phyloP scores from a whole-genome alignment of 2,329 filamentous ascomycete genomes.

The Pseudogymnoascus sp. region DNA sequence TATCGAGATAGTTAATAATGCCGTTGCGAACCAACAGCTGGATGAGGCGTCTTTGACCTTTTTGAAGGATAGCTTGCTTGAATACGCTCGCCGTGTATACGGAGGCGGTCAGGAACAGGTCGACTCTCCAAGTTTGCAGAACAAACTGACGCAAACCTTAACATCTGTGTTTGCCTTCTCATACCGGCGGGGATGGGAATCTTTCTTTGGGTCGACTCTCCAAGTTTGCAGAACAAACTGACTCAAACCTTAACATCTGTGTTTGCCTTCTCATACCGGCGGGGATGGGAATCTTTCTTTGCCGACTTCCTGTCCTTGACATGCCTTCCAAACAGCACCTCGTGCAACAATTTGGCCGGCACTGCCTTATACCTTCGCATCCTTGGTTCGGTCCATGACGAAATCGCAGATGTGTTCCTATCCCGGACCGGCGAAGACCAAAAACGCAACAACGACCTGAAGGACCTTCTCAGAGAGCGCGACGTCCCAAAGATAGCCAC shows the following conservation, averaged over 20 bases:
- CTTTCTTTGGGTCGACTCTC: conserved; percentile 63
- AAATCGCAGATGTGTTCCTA: conserved; percentile 89
- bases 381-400: conserved; percentile 84
- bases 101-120: conserved; percentile 45
- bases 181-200: conserved; percentile 80
- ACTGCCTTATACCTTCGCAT: conserved; percentile 84
- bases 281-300: conserved; percentile 82
- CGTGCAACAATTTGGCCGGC: conserved; percentile 62
- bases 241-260: conserved; percentile 92
- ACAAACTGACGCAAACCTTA: conserved; percentile 92
- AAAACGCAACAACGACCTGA: conserved; percentile 80
- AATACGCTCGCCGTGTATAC: conserved; percentile 73
- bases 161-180: conserved; percentile 87
- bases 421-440: conserved; percentile 69
- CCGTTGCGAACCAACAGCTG: conserved; percentile 70
- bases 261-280: conserved; percentile 78
- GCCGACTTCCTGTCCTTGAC: conserved; percentile 81
- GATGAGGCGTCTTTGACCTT: conserved; percentile 63
- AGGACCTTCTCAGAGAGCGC: conserved; percentile 77
- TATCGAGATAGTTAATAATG: conserved; percentile 88
- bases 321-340: conserved; percentile 48
- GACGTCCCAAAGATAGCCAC: conserved; percentile 82
- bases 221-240: conserved; percentile 88
- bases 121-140: conserved; percentile 75
- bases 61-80: conserved; percentile 73